Evolutionary conservation across 805 yeast genomes (phyloP).

Genomic region (Kodamaea hsintzibuensis): DNA sequence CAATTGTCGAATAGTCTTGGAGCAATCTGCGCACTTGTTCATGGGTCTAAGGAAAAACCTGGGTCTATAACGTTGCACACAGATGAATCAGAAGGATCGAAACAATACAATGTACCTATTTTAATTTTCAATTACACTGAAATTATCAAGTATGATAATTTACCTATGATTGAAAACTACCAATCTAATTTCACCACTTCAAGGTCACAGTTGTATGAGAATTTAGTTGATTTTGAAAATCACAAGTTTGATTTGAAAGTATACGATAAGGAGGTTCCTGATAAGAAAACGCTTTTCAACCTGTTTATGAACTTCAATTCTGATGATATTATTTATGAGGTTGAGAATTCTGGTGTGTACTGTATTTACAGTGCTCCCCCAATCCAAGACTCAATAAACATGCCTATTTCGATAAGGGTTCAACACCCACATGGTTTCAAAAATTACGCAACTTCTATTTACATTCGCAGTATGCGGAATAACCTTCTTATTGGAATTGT

Average conservation of each 20-base stretch:
- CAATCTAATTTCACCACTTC: conserved; percentile 6
- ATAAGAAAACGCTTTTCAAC: not conserved
- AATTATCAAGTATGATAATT: conserved; percentile 18
- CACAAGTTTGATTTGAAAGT: conserved; percentile 12
- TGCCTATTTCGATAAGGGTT: conserved; percentile 20
- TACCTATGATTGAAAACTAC: conserved; percentile 21
- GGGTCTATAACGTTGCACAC: not conserved
- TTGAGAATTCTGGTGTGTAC: conserved; percentile 25
- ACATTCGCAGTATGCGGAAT: conserved; percentile 3
- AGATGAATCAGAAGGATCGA: not conserved
- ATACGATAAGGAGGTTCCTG: not conserved
- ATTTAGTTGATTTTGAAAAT: conserved; percentile 15
- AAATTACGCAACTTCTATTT: conserved; percentile 14
- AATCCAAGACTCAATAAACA: conserved; percentile 6
- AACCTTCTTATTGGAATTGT: conserved; percentile 19
- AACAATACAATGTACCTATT: conserved; percentile 15
- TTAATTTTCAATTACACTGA: conserved; percentile 27
- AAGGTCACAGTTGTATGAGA: conserved; percentile 11
- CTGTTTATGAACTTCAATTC: not conserved
- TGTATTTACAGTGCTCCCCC: conserved; percentile 33
- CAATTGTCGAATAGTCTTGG: not conserved
- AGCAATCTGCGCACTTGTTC: not conserved
- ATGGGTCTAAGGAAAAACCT: not conserved
- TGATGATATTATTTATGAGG: not conserved
- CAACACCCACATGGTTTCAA: conserved; percentile 26